A percentile compares a stretch with the other conserved stretches of the same genome.
These are phyloP conservation scores for grape (Vitis vinifera) DNA, from an alignment of 164 flowering plant genomes.

Conservation along the genomic window ASM3070453v1 NC_081814.1:8754501-8755000, in stretches of 20 bases:
- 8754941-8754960: too few species aligned
- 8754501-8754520: slow-evolving; percentile 77
- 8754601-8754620: not conserved
- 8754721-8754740: not conserved
- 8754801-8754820: too few species aligned
- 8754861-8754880: too few species aligned
- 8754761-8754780: not conserved
- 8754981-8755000: too few species aligned
- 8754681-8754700: not conserved
- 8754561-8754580: slow-evolving; percentile 27
- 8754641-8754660: not conserved
- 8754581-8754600: not conserved
- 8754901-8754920: too few species aligned
- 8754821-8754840: too few species aligned
- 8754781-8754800: too few species aligned
- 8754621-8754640: not conserved
- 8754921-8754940: too few species aligned
- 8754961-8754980: too few species aligned
- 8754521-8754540: slow-evolving; percentile 90
- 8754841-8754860: too few species aligned
- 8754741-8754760: not conserved
- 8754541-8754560: slow-evolving; percentile 89
- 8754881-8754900: too few species aligned
- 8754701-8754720: not conserved
- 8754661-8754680: not conserved